Conservation (phyloP, 192 early-diverging fungal species). For the Anaeromyces robustus region DNA sequence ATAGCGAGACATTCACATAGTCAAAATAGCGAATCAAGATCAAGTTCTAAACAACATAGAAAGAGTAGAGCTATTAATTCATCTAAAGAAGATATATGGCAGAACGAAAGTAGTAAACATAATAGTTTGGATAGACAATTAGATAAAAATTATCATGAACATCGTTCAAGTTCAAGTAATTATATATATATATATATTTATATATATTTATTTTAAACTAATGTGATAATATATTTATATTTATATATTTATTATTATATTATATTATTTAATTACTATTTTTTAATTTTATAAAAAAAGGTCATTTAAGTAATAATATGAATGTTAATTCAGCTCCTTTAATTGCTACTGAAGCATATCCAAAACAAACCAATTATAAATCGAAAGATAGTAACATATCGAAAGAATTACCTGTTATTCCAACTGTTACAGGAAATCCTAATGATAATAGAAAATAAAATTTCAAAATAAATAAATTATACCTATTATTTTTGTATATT, state of each 20-base stretch:
- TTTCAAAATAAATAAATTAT: too few species aligned
- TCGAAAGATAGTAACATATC: not conserved
- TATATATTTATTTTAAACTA: too few species aligned
- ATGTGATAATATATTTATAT: too few species aligned
- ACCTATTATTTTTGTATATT: too few species aligned
- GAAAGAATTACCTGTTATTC: not conserved
- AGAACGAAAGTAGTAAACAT: not conserved
- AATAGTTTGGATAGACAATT: not conserved
- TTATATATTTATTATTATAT: too few species aligned
- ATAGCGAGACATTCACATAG: not conserved
- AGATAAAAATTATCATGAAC: not conserved
- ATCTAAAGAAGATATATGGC: not conserved
- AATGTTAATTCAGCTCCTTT: not conserved
- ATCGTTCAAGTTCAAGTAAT: not conserved
- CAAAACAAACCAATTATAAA: not conserved
- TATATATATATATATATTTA: not conserved
- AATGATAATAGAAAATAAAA: too few species aligned
- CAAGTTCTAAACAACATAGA: not conserved
- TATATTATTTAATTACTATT: too few species aligned
- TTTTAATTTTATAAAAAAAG: not conserved
- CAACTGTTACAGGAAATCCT: not conserved
- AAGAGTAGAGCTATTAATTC: not conserved
- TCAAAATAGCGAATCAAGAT: not conserved
- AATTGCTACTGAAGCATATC: not conserved
- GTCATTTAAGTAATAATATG: not conserved